Evolutionary conservation across 192 early-diverging fungal species (phyloP), one percentile per base, ranked within the genome.

Genomic region (Coemansia sp.): DNA sequence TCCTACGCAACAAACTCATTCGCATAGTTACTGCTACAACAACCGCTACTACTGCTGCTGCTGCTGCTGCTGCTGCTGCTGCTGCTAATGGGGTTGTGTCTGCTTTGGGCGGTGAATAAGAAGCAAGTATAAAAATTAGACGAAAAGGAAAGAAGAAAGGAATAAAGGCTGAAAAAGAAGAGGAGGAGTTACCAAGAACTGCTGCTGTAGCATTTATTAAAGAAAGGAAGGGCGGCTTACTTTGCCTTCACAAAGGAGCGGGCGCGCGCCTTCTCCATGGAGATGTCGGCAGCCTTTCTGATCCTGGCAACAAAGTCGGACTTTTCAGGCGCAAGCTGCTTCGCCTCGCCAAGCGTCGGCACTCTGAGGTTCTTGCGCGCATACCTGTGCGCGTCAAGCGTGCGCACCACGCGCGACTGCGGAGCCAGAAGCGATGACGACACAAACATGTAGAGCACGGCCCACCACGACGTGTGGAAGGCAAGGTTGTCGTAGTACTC

Each of bases 401-500:
- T 75, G 54, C 93, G 88, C 21, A 88, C 87, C 8, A 93, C 90
- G 32, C 93, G 92, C 41, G 88, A 90, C 85, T 94, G 93, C 43
- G 94, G 93, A 6, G 92, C 93, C 62, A 93, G 77, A 45, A 87
- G 78, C 48, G 84, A 79, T 54, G 90, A 77, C 3, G 85, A 87
- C 56, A 96, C 89, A 74, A 98, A 98, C 73, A 92, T 87, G 68
- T 87, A 91, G 62, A 94, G 90, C 21, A 93, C 92, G 45, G 87
- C 84, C 19, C 89, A 74, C 96, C 96, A 98, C 45, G 92, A 94
- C 40, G 93, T 90, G 75, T 91, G 89, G 84, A 89, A 90, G 10
- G 88, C 83, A 48, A 97, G 71, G 50, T 84, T 83, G 69, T 98
- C 91, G 83, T 98, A 98, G 75, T 92, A 97, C 78, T 97, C 94